phyloP scores from a whole-genome alignment of 106 monocot genomes.

The Platanthera guangdongensis region DNA sequence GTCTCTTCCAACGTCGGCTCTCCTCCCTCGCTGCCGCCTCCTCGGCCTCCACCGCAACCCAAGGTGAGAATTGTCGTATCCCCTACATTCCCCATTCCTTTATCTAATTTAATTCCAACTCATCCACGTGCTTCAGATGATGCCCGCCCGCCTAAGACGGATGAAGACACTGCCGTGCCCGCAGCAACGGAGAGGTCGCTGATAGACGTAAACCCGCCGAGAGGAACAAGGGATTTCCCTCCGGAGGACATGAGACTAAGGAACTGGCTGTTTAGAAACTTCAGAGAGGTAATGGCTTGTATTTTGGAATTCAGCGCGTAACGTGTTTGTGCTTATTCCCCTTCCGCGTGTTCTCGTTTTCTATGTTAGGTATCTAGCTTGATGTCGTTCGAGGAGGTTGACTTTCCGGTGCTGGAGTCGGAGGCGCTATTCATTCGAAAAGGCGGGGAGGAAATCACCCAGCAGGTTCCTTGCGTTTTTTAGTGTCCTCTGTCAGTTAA shows the following conservation, averaged over 20 bases:
- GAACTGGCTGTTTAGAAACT: conserved; percentile 84
- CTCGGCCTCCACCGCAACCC: conserved; percentile 19
- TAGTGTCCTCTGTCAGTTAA: background rate
- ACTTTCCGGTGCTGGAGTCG: conserved; percentile 95
- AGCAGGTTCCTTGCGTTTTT: conserved; percentile 44
- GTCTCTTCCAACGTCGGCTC: conserved; percentile 5
- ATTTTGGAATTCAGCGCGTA: background rate
- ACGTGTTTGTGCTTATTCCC: conserved; percentile 26
- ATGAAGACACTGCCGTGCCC: conserved; percentile 10
- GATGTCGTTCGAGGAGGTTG: conserved; percentile 90
- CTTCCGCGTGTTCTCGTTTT: background rate
- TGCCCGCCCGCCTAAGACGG: background rate
- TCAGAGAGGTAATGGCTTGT: conserved; percentile 53
- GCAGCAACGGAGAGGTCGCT: conserved; percentile 10
- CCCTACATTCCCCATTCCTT: background rate
- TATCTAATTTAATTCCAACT: background rate
- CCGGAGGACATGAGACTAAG: conserved; percentile 91
- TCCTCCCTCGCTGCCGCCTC: conserved; percentile 14
- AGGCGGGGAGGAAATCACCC: conserved; percentile 97
- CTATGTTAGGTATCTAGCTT: conserved; percentile 65
- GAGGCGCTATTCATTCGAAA: conserved; percentile 94
- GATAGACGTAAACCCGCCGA: conserved; percentile 85
- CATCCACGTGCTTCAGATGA: conserved; percentile 20
- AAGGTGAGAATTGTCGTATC: conserved; percentile 22
- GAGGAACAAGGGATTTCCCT: conserved; percentile 88